Percentiles rank a stretch among this genome's conserved stretches.
These are phyloP conservation scores for Alnus rubra DNA, from an alignment of 306 rosid species.

Conservation along the genomic window DNA sequence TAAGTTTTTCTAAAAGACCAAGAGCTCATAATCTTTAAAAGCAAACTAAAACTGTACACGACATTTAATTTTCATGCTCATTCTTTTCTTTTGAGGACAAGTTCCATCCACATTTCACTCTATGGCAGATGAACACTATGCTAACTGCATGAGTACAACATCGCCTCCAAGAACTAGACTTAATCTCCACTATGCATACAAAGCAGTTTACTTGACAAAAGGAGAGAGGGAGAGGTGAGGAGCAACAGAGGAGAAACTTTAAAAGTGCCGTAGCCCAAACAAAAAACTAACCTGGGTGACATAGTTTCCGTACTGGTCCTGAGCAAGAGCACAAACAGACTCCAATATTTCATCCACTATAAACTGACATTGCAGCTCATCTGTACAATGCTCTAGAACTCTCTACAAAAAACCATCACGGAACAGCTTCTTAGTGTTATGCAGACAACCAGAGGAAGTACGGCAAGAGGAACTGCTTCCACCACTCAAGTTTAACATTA, in stretches of 20 bases:
- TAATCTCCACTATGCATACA: background rate
- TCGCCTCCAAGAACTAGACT: background rate
- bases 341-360: conserved; percentile 66
- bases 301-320: conserved; percentile 67
- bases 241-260: background rate
- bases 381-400: conserved; percentile 61
- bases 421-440: background rate
- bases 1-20: background rate
- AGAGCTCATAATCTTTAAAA: background rate
- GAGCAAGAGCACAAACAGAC: conserved; percentile 57
- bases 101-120: background rate
- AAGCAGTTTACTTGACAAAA: background rate
- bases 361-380: conserved; percentile 55
- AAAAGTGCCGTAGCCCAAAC: background rate
- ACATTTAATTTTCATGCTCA: background rate
- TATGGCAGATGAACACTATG: background rate
- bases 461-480: background rate
- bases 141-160: background rate
- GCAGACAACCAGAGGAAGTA: background rate
- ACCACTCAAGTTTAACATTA: conserved; percentile 17
- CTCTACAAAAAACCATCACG: conserved; percentile 44
- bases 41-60: background rate
- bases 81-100: background rate
- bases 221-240: background rate
- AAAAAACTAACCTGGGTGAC: conserved; percentile 57